Conservation (phyloP, 495 filamentous ascomycete species). For the Penicillium malachiteum region DNA sequence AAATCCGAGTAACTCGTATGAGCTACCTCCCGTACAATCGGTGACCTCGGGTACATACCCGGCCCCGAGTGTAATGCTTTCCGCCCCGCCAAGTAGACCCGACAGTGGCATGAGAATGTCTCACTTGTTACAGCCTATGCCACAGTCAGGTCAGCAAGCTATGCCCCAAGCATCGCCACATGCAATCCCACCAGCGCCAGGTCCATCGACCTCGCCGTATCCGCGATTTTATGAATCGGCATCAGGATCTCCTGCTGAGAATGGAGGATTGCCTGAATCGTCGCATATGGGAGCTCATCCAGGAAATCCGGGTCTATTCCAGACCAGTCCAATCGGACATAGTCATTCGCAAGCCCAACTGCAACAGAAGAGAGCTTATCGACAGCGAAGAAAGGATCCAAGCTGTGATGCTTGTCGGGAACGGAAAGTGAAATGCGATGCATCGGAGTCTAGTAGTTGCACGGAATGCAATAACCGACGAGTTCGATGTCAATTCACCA, state of each 20-base stretch:
- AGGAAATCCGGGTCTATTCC: constrained; percentile 42
- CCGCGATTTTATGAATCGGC: constrained; percentile 45
- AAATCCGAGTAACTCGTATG: constrained; percentile 31
- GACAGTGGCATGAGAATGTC: constrained; percentile 46
- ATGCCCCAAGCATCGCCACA: constrained; percentile 17
- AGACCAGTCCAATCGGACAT: constrained; percentile 44
- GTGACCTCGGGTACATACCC: constrained; percentile 40
- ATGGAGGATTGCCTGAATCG: constrained; percentile 33
- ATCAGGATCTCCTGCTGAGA: constrained; percentile 43
- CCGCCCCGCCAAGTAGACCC: constrained; percentile 46
- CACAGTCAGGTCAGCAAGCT: constrained; percentile 23
- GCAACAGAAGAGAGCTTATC: constrained; percentile 87
- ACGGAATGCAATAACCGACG: constrained; percentile 94
- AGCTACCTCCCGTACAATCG: constrained; percentile 41
- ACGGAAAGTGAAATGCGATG: constrained; percentile 98
- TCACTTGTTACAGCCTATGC: constrained; percentile 44
- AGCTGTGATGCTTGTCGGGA: constrained; percentile 98
- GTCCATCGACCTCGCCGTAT: constrained; percentile 34
- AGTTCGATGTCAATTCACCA: constrained; percentile 97
- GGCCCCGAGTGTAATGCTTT: constrained; percentile 34
- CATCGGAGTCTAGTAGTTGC: constrained; percentile 91
- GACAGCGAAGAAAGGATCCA: constrained; percentile 92
- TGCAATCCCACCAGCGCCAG: constrained; percentile 11
- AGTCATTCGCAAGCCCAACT: constrained; percentile 51
- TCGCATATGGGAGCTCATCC: constrained; percentile 32